A percentile compares a stretch with the other conserved stretches of the same genome.
Evolutionary conservation across 148 eudicot species (phyloP).

Genomic region (Cornus controversa): DNA sequence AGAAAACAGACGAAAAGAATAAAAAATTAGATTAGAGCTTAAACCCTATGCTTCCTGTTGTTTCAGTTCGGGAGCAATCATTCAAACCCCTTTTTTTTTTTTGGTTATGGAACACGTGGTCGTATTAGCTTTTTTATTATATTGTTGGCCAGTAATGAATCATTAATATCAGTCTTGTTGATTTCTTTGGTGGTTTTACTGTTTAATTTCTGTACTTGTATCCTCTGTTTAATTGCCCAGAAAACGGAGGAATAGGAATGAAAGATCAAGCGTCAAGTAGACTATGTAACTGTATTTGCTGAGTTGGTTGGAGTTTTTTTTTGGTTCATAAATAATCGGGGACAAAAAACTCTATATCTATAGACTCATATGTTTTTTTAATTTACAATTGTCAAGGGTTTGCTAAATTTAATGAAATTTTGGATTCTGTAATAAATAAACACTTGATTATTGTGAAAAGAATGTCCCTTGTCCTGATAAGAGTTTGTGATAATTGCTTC

Average conservation of each 20-base stretch:
- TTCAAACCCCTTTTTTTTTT: neutral
- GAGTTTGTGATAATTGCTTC: neutral
- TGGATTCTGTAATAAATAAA: neutral
- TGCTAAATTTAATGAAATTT: too few relatives aligned
- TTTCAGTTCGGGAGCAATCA: neutral
- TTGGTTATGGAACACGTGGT: too few relatives aligned
- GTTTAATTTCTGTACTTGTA: neutral
- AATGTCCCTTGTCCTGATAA: too few relatives aligned
- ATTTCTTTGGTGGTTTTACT: neutral
- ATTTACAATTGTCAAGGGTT: neutral
- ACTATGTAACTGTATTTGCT: too few relatives aligned
- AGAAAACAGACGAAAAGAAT: neutral
- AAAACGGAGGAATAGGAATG: neutral
- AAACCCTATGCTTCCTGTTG: neutral
- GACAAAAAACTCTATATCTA: neutral
- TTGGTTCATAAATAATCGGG: neutral
- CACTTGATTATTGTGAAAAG: too few relatives aligned
- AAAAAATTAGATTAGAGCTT: too few relatives aligned
- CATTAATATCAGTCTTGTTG: neutral
- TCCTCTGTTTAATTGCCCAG: neutral
- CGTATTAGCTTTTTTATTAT: too few relatives aligned
- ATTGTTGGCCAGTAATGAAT: too few relatives aligned
- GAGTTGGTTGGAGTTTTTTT: too few relatives aligned
- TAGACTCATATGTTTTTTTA: too few relatives aligned
- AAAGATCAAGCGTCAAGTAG: too few relatives aligned